Evolutionary conservation across 768 basidiomycete genomes (phyloP), one percentile per base, ranked within the genome.

Genomic region (Inosperma sp.): DNA sequence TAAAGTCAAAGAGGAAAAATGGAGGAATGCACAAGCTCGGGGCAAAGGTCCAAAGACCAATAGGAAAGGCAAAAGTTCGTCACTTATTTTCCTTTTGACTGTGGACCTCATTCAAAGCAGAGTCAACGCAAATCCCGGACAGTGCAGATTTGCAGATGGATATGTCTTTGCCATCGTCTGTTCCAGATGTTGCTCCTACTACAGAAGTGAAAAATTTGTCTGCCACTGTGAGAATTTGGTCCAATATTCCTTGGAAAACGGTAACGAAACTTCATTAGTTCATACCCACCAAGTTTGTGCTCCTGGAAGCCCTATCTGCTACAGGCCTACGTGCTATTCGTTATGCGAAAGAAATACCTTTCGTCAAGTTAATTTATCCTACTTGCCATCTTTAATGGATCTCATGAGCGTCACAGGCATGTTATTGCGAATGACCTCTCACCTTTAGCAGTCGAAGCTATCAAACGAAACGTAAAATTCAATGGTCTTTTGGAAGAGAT

Each of bases 351-450:
- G 96, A 99, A 69, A 93, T 99, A 7, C 93, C 94, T 1, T 77
- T 86, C 35, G 79, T 92, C 51, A 89, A 83, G 95, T 96, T 43
- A 64, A 82, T 52, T 40, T 23, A 31, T 56, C 45, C 17, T 7
- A 33, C 25, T 31, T 30, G 23, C 48, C 13, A 12, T n/a, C 37
- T 29, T 16, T 35, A 46, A 52, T 37, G 45, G 50, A 41, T 41
- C 56, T 61, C 21, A 54, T 35, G 37, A 27, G 21, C 19, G 23
- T 44, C n/a, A 23, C 54, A 98, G 95, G 66, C 80, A 87, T 66
- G 83, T 99, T 40, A 84, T 97, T 60, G 95, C 96, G 25, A 99
- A 99, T 62, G 96, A 99, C 66, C 67, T 96, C 5, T 94, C 88
- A 0, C 75, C 85, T 0, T 76, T 83, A 3, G 96, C 96, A 1